Conservation (phyloP, 1,284 basidiomycete species). For the Tilletiopsis washingtonensis region DNA sequence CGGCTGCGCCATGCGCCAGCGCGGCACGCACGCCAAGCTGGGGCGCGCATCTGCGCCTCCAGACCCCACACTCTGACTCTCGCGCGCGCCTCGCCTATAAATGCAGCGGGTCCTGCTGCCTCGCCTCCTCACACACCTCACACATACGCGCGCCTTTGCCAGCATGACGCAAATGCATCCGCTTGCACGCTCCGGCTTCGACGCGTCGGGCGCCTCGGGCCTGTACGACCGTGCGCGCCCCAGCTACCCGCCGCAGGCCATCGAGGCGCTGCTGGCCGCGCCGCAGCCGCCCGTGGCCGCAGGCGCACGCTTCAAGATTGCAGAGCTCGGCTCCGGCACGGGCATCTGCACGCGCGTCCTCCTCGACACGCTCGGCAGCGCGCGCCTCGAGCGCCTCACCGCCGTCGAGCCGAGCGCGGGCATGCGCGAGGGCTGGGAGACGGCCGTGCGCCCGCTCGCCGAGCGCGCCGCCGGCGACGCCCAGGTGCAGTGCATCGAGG, state of each 20-base stretch:
- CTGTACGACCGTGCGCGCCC: constrained; percentile 8
- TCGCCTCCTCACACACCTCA: no score
- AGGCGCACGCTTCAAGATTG: constrained; percentile 16
- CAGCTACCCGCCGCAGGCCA: neutral
- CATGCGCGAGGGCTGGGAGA: constrained; percentile 29
- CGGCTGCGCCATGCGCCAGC: no score
- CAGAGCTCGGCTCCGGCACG: constrained; percentile 40
- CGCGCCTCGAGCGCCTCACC: constrained; percentile 13
- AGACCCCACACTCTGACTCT: no score
- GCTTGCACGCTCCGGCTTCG: constrained; percentile 4
- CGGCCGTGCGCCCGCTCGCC: constrained; percentile 11
- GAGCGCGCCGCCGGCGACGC: constrained; percentile 10
- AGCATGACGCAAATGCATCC: neutral
- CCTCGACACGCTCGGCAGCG: no score
- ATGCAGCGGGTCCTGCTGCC: no score
- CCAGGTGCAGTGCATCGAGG: constrained; percentile 22
- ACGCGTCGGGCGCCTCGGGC: constrained; percentile 6
- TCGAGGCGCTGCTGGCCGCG: neutral
- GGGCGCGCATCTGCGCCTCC: no score
- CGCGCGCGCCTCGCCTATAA: no score
- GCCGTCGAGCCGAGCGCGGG: constrained; percentile 32
- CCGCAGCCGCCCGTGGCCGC: neutral
- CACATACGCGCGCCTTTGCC: no score
- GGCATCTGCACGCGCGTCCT: constrained; percentile 38
- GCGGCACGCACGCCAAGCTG: no score